A percentile compares a stretch with the other conserved stretches of the same genome.
phyloP scores from a whole-genome alignment of 495 filamentous ascomycete species.

The Neurospora intermedia region DNA sequence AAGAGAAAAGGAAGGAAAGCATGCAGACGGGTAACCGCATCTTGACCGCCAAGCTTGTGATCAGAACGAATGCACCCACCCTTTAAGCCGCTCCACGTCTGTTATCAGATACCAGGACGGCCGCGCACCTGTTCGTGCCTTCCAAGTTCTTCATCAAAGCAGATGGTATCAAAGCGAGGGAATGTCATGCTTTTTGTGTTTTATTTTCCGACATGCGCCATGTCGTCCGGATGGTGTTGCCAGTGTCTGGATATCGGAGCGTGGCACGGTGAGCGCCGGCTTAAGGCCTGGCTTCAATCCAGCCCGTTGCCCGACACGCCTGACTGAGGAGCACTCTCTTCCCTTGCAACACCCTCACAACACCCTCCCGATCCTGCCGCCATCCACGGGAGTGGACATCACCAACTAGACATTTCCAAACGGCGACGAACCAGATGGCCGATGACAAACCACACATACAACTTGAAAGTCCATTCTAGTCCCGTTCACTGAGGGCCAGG shows the following conservation, averaged over 20 bases:
- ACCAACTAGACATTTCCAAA: not conserved
- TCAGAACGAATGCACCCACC: not conserved
- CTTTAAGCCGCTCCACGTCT: not conserved
- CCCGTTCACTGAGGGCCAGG: not conserved
- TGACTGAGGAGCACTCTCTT: not conserved
- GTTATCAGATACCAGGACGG: not conserved
- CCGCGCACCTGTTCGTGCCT: not conserved
- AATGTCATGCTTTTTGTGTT: not conserved
- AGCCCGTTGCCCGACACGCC: not conserved
- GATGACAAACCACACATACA: not conserved
- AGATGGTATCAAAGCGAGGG: not conserved
- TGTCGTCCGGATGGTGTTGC: not conserved
- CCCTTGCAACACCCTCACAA: not conserved
- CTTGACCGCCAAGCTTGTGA: constrained; percentile 10
- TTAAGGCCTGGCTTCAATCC: not conserved
- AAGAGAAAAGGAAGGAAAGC: not conserved
- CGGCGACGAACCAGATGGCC: not conserved
- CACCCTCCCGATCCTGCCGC: not conserved
- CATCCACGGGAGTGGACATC: not conserved
- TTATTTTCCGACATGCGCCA: not conserved
- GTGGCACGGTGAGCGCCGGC: not conserved
- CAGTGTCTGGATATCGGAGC: not conserved
- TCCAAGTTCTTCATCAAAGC: not conserved
- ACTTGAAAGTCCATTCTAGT: not conserved
- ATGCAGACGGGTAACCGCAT: constrained; percentile 7